Conservation (phyloP, 2,329 filamentous ascomycete genomes). For the Alternaria infectoria region DNA sequence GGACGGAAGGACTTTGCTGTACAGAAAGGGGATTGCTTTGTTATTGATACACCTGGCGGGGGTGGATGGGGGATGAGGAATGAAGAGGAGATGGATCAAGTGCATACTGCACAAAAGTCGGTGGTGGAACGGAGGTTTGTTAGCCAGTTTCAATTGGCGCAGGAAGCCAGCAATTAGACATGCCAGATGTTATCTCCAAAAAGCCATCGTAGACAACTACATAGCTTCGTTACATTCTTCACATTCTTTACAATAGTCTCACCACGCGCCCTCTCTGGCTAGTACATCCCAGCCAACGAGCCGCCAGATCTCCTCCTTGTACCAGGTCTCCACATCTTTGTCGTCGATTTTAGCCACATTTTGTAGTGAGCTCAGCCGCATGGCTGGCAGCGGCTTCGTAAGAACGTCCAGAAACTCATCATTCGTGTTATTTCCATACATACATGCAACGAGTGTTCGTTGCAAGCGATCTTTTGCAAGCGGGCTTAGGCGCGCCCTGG, state of each 20-base stretch:
- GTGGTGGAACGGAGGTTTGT: constrained; percentile 17
- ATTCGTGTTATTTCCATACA: constrained; percentile 48
- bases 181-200: not conserved
- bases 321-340: constrained; percentile 58
- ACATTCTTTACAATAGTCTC: not conserved
- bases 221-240: not conserved
- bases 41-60: constrained; percentile 23
- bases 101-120: not conserved
- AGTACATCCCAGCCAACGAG: constrained; percentile 65
- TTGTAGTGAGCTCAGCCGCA: constrained; percentile 27
- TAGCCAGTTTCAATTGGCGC: constrained; percentile 22
- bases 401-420: constrained; percentile 52
- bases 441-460: constrained; percentile 52
- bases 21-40: constrained; percentile 17
- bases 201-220: not conserved
- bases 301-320: constrained; percentile 62
- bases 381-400: constrained; percentile 44
- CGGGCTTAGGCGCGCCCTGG: constrained; percentile 42
- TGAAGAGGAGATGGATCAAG: not conserved
- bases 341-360: constrained; percentile 48
- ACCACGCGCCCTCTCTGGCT: constrained; percentile 26
- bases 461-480: constrained; percentile 53
- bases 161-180: constrained; percentile 20
- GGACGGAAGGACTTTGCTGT: constrained; percentile 13
- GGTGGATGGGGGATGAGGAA: constrained; percentile 14